Conservation (phyloP, 495 filamentous ascomycete genomes). For the Rostrohypoxylon terebratum region DNA sequence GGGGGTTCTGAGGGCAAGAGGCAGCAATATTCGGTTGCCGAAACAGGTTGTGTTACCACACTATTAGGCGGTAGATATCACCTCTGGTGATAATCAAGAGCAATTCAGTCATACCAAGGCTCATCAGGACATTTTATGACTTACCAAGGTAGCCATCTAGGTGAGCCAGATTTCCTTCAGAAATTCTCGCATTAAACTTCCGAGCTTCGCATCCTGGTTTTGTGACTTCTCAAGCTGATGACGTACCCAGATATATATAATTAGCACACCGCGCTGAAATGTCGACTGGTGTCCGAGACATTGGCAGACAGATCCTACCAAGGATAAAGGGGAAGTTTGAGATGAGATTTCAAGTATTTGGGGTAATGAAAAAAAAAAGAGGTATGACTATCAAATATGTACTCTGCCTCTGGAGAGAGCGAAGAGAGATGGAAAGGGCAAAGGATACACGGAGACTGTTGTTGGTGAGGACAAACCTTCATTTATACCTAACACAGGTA, state of each 20-base stretch:
- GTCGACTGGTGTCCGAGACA: conserved; percentile 23
- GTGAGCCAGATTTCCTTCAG: neutral
- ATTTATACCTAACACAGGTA: conserved; percentile 39
- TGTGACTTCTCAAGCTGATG: neutral
- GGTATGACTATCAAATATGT: conserved; percentile 38
- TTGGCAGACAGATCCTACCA: neutral
- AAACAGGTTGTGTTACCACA: conserved; percentile 34
- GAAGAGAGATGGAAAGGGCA: neutral
- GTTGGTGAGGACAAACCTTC: conserved; percentile 13
- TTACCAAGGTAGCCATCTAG: neutral
- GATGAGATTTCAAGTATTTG: neutral
- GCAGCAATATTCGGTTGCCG: conserved; percentile 22
- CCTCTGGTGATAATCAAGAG: neutral
- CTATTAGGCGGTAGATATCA: neutral
- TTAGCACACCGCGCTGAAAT: conserved; percentile 3
- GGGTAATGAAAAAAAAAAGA: neutral
- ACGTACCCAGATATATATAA: neutral
- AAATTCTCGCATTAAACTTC: neutral
- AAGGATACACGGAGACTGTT: conserved; percentile 14
- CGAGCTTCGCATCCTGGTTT: neutral
- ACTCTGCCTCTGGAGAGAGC: neutral
- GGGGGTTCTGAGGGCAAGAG: neutral
- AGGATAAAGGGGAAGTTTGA: neutral
- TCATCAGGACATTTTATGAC: neutral
- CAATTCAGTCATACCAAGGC: neutral